Evolutionary conservation across 106 monocot species (phyloP), one percentile per base, ranked within the genome.

Genomic region (Allium fistulosum): DNA sequence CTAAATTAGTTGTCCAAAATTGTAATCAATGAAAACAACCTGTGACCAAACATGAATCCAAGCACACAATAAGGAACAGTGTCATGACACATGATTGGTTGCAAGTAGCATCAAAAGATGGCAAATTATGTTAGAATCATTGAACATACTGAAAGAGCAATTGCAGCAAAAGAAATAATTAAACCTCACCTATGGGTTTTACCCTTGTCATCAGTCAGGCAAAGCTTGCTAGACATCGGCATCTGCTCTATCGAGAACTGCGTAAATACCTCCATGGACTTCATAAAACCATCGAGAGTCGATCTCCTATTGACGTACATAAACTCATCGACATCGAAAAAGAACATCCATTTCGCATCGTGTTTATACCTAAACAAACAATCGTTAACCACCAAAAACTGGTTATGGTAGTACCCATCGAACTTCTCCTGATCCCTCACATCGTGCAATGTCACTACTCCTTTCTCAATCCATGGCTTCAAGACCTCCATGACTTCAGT

Each of bases 321-420:
- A 71, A 82, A 92, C 88, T 92, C 92, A 16, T 92, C 92, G 45
- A 92, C 69, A 51, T 92, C 92, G 58, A 92, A 92, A 82, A 88
- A 85, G 74, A 92, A 85, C 53, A 85, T 85, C 92, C 92, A 92
- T 61, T 83, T 85, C 1, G 92, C 88, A 1, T 12, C 49, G 57
- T 77, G 71, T 26, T 78, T 59, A 55, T 92, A 78, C 51, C 80
- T 62, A 59, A 85, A 80, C 75, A 92, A 55, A 78, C 92, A 92
- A 55, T 92, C 92, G 48, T 92, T 92, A 37, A 88, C 85, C 22
- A 92, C 78, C 67, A 92, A 62, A 78, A 92, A 92, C 78, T 92
- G 92, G 63, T 92, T 92, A 58, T 92, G 85, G 78, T 92, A 92
- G 67, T 92, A 92, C 8, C 92, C 92, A 67, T 92, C 92, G 48